phyloP scores from a whole-genome alignment of 176 grass and related monocot species.

The Stipa capillata region DNA sequence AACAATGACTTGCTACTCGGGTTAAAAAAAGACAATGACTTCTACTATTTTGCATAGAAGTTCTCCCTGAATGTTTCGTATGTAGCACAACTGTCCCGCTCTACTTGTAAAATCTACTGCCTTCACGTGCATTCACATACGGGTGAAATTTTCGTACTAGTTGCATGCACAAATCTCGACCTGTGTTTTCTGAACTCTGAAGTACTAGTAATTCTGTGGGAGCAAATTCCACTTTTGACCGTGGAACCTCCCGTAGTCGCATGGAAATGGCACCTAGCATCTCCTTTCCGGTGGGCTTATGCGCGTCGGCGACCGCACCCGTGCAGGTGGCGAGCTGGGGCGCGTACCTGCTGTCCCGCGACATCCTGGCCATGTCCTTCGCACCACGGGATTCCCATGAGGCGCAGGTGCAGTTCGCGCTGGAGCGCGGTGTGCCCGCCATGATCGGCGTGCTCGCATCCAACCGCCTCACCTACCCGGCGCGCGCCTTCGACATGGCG shows the following conservation, averaged over 20 bases:
- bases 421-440: slow-evolving; percentile 77
- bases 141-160: background rate
- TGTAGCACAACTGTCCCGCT: no score
- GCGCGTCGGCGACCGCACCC: background rate
- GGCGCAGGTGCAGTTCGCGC: slow-evolving; percentile 81
- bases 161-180: background rate
- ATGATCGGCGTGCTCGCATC: slow-evolving; percentile 76
- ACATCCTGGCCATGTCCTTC: slow-evolving; percentile 71
- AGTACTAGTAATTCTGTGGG: background rate
- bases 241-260: background rate
- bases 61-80: no score
- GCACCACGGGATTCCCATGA: slow-evolving; percentile 63
- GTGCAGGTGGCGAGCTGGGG: slow-evolving; percentile 81
- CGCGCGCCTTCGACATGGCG: slow-evolving; percentile 85
- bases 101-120: background rate
- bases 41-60: background rate
- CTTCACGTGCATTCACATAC: background rate
- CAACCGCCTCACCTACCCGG: slow-evolving; percentile 60
- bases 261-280: background rate
- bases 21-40: no score
- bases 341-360: slow-evolving; percentile 55
- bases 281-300: background rate
- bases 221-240: background rate
- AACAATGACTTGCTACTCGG: background rate
- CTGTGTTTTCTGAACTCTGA: background rate